Conservation (phyloP, 495 filamentous ascomycete genomes). For the Aspergillus saccharolyticus region DNA sequence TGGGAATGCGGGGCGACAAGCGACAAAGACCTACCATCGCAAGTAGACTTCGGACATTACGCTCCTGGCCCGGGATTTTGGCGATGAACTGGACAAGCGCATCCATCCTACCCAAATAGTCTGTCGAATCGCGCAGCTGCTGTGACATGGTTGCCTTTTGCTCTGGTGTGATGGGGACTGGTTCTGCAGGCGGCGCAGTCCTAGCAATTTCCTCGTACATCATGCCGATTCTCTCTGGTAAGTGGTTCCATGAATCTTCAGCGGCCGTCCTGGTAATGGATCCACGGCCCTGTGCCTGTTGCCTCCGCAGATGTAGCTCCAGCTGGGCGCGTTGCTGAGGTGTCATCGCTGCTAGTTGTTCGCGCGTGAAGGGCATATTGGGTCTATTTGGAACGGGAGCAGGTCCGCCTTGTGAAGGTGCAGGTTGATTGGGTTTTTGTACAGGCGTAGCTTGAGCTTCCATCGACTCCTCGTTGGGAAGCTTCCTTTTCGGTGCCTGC, state of each 20-base stretch:
- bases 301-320: constrained; percentile 35
- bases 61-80: constrained; percentile 37
- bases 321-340: constrained; percentile 46
- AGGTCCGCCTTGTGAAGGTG: constrained; percentile 22
- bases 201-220: constrained; percentile 37
- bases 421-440: constrained; percentile 34
- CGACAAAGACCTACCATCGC: constrained; percentile 33
- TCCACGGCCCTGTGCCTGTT: constrained; percentile 27
- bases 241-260: constrained; percentile 37
- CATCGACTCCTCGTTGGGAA: constrained; percentile 56
- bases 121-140: constrained; percentile 38
- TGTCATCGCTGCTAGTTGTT: constrained; percentile 49
- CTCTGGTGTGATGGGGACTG: constrained; percentile 35
- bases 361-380: constrained; percentile 34
- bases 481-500: constrained; percentile 50
- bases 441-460: constrained; percentile 45
- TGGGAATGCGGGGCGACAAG: neutral
- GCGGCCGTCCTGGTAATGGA: constrained; percentile 28
- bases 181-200: constrained; percentile 25
- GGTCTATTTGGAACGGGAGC: constrained; percentile 30
- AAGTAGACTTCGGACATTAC: constrained; percentile 38
- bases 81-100: constrained; percentile 37
- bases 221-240: constrained; percentile 35
- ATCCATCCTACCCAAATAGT: constrained; percentile 39
- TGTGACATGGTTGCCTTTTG: constrained; percentile 45